Percentiles rank a stretch among this genome's conserved stretches.
These are phyloP conservation scores for Epichloe hybrida DNA, from an alignment of 2,329 filamentous ascomycete genomes.

Conservation along the genomic window DNA sequence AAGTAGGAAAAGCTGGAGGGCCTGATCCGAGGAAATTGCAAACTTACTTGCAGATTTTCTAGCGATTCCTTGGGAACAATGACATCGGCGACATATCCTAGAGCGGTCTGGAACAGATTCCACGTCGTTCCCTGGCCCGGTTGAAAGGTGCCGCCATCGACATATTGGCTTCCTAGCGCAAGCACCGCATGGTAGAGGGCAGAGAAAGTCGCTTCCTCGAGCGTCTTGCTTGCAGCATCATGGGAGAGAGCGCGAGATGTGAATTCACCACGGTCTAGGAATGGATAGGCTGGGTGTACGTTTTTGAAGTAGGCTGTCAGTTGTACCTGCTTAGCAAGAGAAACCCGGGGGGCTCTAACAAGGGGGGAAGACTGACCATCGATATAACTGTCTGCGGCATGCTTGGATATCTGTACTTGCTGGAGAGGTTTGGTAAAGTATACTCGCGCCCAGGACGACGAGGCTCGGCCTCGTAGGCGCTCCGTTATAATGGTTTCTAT, in stretches of 20 bases:
- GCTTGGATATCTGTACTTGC: not conserved
- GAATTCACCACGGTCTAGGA: slow-evolving; percentile 15
- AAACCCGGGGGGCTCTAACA: not conserved
- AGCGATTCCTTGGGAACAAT: slow-evolving; percentile 1
- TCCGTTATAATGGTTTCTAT: slow-evolving; percentile 7
- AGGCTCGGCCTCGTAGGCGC: not conserved
- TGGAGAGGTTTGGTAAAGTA: slow-evolving; percentile 1
- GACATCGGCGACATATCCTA: slow-evolving; percentile 10
- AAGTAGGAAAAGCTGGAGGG: too few relatives aligned
- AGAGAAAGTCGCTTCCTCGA: slow-evolving; percentile 13
- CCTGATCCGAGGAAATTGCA: too few relatives aligned
- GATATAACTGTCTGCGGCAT: slow-evolving; percentile 1
- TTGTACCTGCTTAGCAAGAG: not conserved
- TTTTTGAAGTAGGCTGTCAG: slow-evolving; percentile 21
- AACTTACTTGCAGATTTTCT: slow-evolving; percentile 2
- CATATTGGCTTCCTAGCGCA: slow-evolving; percentile 21
- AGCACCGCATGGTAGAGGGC: slow-evolving; percentile 20
- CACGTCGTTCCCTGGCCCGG: slow-evolving; percentile 9
- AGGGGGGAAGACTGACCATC: not conserved
- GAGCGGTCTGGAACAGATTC: slow-evolving; percentile 10
- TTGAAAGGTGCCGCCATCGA: slow-evolving; percentile 10
- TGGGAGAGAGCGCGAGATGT: not conserved
- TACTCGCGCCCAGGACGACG: not conserved
- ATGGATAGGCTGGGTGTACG: slow-evolving; percentile 23
- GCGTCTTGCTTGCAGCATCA: not conserved